A percentile compares a stretch with the other conserved stretches of the same genome.
Evolutionary conservation across 2,329 filamentous ascomycete species (phyloP).

Genomic region (Pleomassaria siparia): DNA sequence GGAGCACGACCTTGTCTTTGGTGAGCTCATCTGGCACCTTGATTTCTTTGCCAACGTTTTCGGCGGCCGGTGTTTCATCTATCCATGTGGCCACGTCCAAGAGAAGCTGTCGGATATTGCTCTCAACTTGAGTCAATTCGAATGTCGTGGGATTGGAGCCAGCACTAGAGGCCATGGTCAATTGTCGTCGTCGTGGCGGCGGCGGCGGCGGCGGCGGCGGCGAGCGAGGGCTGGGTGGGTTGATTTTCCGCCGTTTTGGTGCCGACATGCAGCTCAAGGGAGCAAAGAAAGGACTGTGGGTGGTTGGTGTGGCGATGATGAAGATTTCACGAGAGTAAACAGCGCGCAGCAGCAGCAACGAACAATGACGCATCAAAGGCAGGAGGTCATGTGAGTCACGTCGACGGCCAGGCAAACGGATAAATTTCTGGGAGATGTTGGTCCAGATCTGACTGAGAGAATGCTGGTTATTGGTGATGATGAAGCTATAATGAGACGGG

Average conservation of each 20-base stretch:
- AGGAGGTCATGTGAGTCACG: constrained; percentile 33
- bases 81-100: constrained; percentile 78
- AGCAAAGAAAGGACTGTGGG: constrained; percentile 4
- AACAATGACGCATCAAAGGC: constrained; percentile 31
- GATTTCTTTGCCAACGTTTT: constrained; percentile 30
- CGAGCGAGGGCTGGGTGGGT: constrained; percentile 14
- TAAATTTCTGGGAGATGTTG: neutral
- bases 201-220: constrained; percentile 29
- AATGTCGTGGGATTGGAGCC: constrained; percentile 40
- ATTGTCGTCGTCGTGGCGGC: too few species aligned
- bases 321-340: constrained; percentile 11
- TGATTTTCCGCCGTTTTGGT: constrained; percentile 36
- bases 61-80: constrained; percentile 45
- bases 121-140: constrained; percentile 69
- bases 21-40: constrained; percentile 49
- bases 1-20: constrained; percentile 57
- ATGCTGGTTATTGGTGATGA: too few species aligned
- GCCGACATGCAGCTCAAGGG: constrained; percentile 35
- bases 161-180: constrained; percentile 29
- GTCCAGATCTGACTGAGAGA: too few species aligned
- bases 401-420: neutral
- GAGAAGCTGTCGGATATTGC: constrained; percentile 71
- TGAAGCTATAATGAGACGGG: too few species aligned
- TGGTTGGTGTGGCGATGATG: constrained; percentile 16
- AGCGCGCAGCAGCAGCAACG: constrained; percentile 25